Evolutionary conservation across 2,329 filamentous ascomycete genomes (phyloP), one percentile per base, ranked within the genome.

Genomic region (Apiospora koreana): DNA sequence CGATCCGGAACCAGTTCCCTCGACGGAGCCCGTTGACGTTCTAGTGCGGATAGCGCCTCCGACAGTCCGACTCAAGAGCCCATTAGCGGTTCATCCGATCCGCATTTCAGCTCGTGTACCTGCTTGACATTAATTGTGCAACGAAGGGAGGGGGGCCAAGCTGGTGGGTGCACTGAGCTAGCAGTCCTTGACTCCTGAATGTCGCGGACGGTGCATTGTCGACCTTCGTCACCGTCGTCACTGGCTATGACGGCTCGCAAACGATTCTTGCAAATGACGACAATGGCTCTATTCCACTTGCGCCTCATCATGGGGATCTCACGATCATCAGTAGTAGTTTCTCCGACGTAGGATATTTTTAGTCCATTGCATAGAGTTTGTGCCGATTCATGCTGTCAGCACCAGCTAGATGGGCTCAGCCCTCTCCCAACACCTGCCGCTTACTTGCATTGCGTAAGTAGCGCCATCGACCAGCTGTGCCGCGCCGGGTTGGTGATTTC

Each of bases 91-190:
- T 62, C 54, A 6, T 38, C 54, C 31, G 54, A 62, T 62, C 28
- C 54, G 54, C 54, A 58, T 38, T 62, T 62, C 54, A 62, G 54
- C 54, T 62, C 54, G 54, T 62, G 54, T 62, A 31, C 31, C 31
- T 62, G 54, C 28, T 10, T 2, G 12, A 10, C 28, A 18, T n/a
- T 58, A 1, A 31, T 35, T 62, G 28, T n/a, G 54, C 54, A 35
- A 62, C 54, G 25, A 28, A 35, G 16, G n/a, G n/a, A n/a, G n/a
- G n/a, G n/a, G n/a, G n/a, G n/a, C n/a, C n/a, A 14, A 9, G 50
- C 50, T 16, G n/a, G 25, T 5, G 23, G 25, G 25, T 35, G 48
- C 23, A 10, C 48, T 54, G 48, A 28, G 48, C 48, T 54, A 54
- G 14, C 23, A 58, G 7, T 21, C 5, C 31, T 16, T 14, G 54